Evolutionary conservation across 2,329 filamentous ascomycete genomes (phyloP).

Genomic region (Colletotrichum trifolii): DNA sequence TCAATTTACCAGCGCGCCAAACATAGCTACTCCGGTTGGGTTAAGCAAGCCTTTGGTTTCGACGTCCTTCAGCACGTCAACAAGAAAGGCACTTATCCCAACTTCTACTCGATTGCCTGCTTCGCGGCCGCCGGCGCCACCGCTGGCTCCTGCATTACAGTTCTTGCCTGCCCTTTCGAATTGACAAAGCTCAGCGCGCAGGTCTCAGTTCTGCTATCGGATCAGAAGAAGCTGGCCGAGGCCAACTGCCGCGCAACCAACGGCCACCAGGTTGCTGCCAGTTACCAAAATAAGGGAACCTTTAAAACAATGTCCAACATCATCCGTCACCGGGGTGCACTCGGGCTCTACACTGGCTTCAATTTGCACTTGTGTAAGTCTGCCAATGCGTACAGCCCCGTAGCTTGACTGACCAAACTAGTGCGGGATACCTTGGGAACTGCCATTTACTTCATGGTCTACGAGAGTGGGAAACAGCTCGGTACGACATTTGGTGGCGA

Average conservation of each 20-base stretch:
- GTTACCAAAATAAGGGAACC: conserved; percentile 83
- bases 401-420: conserved; percentile 45
- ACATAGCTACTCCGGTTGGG: conserved; percentile 76
- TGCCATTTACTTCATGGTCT: conserved; percentile 88
- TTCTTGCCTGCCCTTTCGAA: conserved; percentile 88
- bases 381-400: conserved; percentile 30
- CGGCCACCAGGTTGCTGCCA: conserved; percentile 70
- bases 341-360: conserved; percentile 84
- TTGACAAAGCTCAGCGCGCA: conserved; percentile 91
- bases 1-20: conserved; percentile 84
- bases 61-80: conserved; percentile 81
- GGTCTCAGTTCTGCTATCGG: conserved; percentile 81
- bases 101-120: conserved; percentile 77
- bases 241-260: conserved; percentile 52
- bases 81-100: conserved; percentile 76
- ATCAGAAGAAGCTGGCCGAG: conserved; percentile 56
- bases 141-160: conserved; percentile 82
- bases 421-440: conserved; percentile 87
- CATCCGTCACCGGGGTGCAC: conserved; percentile 76
- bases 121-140: conserved; percentile 83
- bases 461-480: conserved; percentile 86
- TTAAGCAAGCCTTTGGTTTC: conserved; percentile 72
- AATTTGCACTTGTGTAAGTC: conserved; percentile 79
- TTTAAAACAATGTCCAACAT: conserved; percentile 81
- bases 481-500: conserved; percentile 79